Conservation (phyloP, 2,329 filamentous ascomycete species). For the Fusarium albidum region DNA sequence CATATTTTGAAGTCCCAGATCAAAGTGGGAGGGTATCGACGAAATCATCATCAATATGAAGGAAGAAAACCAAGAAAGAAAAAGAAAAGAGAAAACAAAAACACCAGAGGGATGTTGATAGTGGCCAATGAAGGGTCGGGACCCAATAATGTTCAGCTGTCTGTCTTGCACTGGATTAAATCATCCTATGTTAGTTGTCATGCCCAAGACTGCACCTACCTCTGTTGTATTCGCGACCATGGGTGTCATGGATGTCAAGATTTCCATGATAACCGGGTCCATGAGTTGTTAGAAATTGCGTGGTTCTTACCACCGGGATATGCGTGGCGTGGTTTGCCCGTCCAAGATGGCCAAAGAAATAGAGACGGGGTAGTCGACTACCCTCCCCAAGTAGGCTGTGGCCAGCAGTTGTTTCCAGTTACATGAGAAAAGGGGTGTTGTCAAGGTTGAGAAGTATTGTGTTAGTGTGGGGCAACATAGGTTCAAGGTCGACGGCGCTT, state of each 20-base stretch:
- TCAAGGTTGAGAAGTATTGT: slow-evolving; percentile 12
- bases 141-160: slow-evolving; percentile 3
- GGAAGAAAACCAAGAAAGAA: slow-evolving; percentile 20
- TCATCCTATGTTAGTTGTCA: slow-evolving; percentile 34
- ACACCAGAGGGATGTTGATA: slow-evolving; percentile 12
- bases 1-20: slow-evolving; percentile 20
- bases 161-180: slow-evolving; percentile 10
- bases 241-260: background rate
- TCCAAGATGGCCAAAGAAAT: slow-evolving; percentile 2
- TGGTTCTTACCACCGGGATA: slow-evolving; percentile 38
- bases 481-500: slow-evolving; percentile 59
- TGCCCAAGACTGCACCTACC: slow-evolving; percentile 27
- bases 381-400: slow-evolving; percentile 6
- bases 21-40: slow-evolving; percentile 36
- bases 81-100: slow-evolving; percentile 20
- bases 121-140: slow-evolving; percentile 1
- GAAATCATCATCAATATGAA: slow-evolving; percentile 28
- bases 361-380: background rate
- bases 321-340: slow-evolving; percentile 9
- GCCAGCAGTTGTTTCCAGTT: slow-evolving; percentile 19
- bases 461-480: slow-evolving; percentile 28
- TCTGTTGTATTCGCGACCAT: slow-evolving; percentile 1
- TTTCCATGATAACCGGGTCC: background rate
- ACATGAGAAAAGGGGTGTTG: slow-evolving; percentile 8
- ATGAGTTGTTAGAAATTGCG: slow-evolving; percentile 11